Evolutionary conservation across 225 moss, liverwort and hornwort genomes (phyloP), one percentile per base, ranked within the genome.

Genomic region (Pseudoscleropodium purum): DNA sequence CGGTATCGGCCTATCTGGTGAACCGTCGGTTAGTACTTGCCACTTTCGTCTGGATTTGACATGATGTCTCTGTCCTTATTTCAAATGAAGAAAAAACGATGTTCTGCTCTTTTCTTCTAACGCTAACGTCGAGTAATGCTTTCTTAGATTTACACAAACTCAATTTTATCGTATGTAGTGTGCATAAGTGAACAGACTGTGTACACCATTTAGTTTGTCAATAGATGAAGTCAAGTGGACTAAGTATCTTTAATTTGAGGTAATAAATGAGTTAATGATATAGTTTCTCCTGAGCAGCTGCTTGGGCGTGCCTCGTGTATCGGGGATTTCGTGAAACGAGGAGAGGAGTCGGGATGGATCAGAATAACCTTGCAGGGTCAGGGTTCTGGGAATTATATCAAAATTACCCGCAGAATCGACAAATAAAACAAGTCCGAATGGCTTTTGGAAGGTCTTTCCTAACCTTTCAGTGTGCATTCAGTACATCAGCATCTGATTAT

Each of bases 301-400:
- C 91, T 96, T 41, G 96, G 96, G 14, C 89, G 95, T 84, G 95
- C 94, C 15, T 74, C n/a, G n/a, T n/a, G n/a, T n/a, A n/a, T n/a
- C n/a, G n/a, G n/a, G n/a, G n/a, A n/a, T n/a, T n/a, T n/a, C n/a
- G n/a, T n/a, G n/a, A n/a, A n/a, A n/a, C 86, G 93, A 77, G 95
- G 95, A 24, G 95, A 95, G 89, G 95, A 96, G 19, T 88, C 88
- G 20, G 95, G 94, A 56, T 95, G 95, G 96, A 93, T 93, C 27
- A 91, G 90, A 88, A 94, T 96, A 61, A 89, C 93, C 66, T 89
- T 96, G 41, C 92, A 95, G 30, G 95, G 93, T 36, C 86, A 91
- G 68, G 72, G 90, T 41, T 90, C 88, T 27, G 75, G 82, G 47
- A 92, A 92, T 68, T 57, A 76, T 60, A 85, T 94, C 66, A 91